Base-by-base conservation (phyloP, 441 rosid genomes). In the Corymbia calophylla region DNA sequence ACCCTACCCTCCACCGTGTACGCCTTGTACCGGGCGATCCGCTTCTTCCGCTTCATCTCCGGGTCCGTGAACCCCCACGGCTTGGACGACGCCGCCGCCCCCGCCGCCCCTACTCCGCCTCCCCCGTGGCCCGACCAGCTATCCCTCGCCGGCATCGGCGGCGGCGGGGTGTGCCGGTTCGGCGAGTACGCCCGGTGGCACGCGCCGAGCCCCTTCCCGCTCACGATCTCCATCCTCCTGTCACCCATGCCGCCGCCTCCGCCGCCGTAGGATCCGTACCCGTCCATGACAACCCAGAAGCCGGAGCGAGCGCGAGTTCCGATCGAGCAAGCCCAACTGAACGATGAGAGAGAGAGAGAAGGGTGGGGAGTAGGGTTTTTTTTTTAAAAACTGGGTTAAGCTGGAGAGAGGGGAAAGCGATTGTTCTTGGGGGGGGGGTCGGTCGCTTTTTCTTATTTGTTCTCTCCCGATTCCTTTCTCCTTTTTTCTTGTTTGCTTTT, bases 1-100 rank as follows among this genome's bases (percentile, higher is more conserved):
- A 96, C 93, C 90, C 94, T 95, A 0, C 96, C 98, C 94, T 97
- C 98, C 91, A 96, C 95, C 1, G 94, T 91, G 73, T 96, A 97
- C 86, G 94, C 95, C 91, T 95, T 97, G 89, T 96, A 97, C 90
- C 93, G 93, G 10, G 96, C 97, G 62, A 97, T 93, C 93, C 99
- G 92, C 93, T 93, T 97, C 94, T 92, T 96, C 88, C 98, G 94
- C 93, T 93, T 96, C 92, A 91, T 91, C 91, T 97, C 98, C 8
- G 96, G 93, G 88, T 95, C 96, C 54, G 91, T 77, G n/a, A 95
- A 92, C 5, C 96, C 95, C 98, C 98, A 96, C n/a, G 95, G 92
- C 91, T 89, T 90, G 49, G 94, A 86, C 48, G 93, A 80, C 70
- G 88, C 53, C 49, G 53, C 88, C 88, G 53, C 88, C 82, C 8